phyloP scores from a whole-genome alignment of 2,329 filamentous ascomycete genomes.

The Chaetomiaceae sp. region DNA sequence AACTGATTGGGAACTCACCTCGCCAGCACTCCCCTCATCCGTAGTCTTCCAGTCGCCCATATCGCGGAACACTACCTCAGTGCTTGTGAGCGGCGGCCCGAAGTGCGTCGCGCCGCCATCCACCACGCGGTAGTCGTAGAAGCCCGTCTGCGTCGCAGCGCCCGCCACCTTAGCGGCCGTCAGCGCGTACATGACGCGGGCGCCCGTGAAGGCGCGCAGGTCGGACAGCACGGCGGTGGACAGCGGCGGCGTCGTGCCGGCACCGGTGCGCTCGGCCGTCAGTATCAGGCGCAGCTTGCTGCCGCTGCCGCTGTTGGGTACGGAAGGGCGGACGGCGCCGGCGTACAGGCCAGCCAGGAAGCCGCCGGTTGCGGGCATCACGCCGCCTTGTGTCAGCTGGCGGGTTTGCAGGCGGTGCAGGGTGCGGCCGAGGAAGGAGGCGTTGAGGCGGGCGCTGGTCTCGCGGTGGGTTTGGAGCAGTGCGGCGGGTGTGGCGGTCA shows the following conservation, averaged over 20 bases:
- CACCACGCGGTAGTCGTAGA: slow-evolving; percentile 72
- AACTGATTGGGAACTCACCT: slow-evolving; percentile 43
- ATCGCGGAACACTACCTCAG: slow-evolving; percentile 71
- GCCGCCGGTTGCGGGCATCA: slow-evolving; percentile 63
- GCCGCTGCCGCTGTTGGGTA: too few species aligned
- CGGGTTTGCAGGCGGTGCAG: slow-evolving; percentile 68
- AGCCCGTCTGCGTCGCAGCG: slow-evolving; percentile 76
- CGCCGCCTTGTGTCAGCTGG: slow-evolving; percentile 61
- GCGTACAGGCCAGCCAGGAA: slow-evolving; percentile 58
- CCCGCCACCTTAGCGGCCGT: slow-evolving; percentile 80
- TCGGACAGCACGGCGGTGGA: slow-evolving; percentile 68
- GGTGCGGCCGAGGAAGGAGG: slow-evolving; percentile 57
- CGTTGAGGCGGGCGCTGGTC: slow-evolving; percentile 48
- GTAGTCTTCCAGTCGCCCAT: slow-evolving; percentile 54
- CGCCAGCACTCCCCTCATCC: slow-evolving; percentile 55
- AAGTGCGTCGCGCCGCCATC: slow-evolving; percentile 56
- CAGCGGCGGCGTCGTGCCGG: slow-evolving; percentile 56
- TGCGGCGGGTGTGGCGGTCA: slow-evolving; percentile 71
- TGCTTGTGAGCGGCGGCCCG: slow-evolving; percentile 70
- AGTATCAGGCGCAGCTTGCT: slow-evolving; percentile 76
- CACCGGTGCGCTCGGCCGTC: slow-evolving; percentile 65
- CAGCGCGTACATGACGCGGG: slow-evolving; percentile 78
- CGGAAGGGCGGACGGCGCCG: slow-evolving; percentile 44
- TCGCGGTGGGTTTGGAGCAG: slow-evolving; percentile 62
- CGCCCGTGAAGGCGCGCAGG: slow-evolving; percentile 71